These are phyloP conservation scores for Cordyceps fumosorosea DNA, from an alignment of 2,329 filamentous ascomycete species.

Conservation along the genomic window DNA sequence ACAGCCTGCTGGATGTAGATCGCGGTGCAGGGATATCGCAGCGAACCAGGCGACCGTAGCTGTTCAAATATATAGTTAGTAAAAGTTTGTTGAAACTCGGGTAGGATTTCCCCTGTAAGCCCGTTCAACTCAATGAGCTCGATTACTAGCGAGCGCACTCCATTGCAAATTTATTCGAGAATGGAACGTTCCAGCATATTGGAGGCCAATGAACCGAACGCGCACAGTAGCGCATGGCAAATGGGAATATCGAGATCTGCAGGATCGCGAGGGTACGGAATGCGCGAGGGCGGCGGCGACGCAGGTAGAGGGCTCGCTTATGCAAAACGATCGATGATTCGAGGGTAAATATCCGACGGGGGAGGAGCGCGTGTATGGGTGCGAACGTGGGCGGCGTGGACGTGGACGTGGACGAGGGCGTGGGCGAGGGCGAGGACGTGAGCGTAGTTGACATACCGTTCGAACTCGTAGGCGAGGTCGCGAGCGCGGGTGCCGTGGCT, in stretches of 20 bases:
- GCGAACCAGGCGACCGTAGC: constrained; percentile 94
- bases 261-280: constrained; percentile 5
- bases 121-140: constrained; percentile 7
- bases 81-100: constrained; percentile 28
- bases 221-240: neutral
- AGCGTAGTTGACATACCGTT: constrained; percentile 83
- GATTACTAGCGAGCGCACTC: constrained; percentile 5
- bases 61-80: constrained; percentile 43
- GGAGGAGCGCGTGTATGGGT: constrained; percentile 21
- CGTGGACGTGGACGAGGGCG: constrained; percentile 32
- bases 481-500: constrained; percentile 97
- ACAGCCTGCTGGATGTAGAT: constrained; percentile 92
- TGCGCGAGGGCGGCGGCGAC: constrained; percentile 6
- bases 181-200: neutral
- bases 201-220: neutral
- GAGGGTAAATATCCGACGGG: constrained; percentile 23
- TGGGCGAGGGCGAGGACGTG: constrained; percentile 31
- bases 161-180: constrained; percentile 1
- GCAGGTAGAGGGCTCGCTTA: constrained; percentile 26
- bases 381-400: constrained; percentile 40
- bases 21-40: constrained; percentile 97
- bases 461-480: constrained; percentile 99
- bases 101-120: neutral
- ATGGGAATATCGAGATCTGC: neutral
- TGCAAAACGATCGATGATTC: constrained; percentile 29